Evolutionary conservation across 1,284 basidiomycete genomes (phyloP), one percentile per base, ranked within the genome.

Genomic region (Microbotryomycetes sp.): DNA sequence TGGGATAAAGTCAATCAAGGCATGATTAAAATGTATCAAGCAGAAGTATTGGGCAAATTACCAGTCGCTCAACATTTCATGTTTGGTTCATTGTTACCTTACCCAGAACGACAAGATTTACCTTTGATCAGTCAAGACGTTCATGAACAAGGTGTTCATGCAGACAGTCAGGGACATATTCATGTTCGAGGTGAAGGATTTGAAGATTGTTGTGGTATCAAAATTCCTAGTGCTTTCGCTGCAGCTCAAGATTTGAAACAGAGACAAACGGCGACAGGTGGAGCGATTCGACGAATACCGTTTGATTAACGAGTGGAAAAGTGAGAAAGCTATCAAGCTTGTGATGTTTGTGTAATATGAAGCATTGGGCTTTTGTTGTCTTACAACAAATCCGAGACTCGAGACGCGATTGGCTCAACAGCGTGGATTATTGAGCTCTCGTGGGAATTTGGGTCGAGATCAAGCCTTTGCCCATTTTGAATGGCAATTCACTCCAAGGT

Each of bases 1-100:
- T 97, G 93, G 93, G 86, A 88, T 73, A 97, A 97, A 76, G 92
- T 97, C 67, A 97, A 98, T 75, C 78, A 81, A n/a, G 96, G 94
- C 12, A 97, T 98, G 92, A 82, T 89, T 75, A 98, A 97, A 77
- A 98, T 98, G 94, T 97, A 93, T 77, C 82, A 82, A 46, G 93
- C 91, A 36, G 93, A 98, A 76, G 96, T 98, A 1, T 81, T 98
- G 22, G 86, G 86, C 60, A 97, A 97, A 75, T 84, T 98, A 4
- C 94, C 96, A 1, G 92, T 98, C 60, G 86, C 92, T 46, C 94
- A 98, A 77, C 94, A 97, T 77, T 93, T 97, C 75, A 80, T 94
- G 54, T 98, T 98, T 71, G 94, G 96, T 19, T 86, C 84, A 5
- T 78, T 97, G 46, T 79, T 97, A 4, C 78, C 82, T 0, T 93